A percentile compares a stretch with the other conserved stretches of the same genome.
Evolutionary conservation across 257 asterid genomes (phyloP).

Genomic region (Solanum raphanifolium): DNA sequence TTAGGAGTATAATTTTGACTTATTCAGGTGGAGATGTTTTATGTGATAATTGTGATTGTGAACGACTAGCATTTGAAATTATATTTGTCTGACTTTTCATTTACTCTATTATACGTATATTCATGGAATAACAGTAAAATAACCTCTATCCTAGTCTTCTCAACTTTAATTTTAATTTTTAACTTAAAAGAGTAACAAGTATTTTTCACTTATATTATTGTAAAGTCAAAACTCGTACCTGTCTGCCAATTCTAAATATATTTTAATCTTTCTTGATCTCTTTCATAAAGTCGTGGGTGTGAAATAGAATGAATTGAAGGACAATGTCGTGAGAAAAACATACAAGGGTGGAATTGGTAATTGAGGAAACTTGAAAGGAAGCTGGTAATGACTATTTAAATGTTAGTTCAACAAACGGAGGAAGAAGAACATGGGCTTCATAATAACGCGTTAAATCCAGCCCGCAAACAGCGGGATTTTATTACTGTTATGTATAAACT

Average conservation of each 20-base stretch:
- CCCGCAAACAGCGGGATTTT: conserved; percentile 30
- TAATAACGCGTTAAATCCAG: conserved; percentile 43
- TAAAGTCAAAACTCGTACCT: too few species aligned
- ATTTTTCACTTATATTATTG: not conserved
- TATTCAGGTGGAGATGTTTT: not conserved
- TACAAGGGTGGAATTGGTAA: not conserved
- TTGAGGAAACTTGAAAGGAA: not conserved
- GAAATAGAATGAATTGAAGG: not conserved
- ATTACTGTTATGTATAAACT: not conserved
- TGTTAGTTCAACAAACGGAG: not conserved
- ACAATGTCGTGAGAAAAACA: not conserved
- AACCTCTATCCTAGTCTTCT: not conserved
- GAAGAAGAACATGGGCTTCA: conserved; percentile 9
- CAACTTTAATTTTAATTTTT: not conserved
- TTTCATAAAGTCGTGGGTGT: not conserved
- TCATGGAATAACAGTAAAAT: not conserved
- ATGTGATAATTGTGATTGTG: not conserved
- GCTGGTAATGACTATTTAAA: not conserved
- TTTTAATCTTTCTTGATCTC: not conserved
- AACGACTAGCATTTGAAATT: not conserved
- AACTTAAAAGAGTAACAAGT: not conserved
- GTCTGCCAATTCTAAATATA: too few species aligned
- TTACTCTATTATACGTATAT: not conserved
- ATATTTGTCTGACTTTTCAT: not conserved
- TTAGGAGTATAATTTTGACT: not conserved